Conservation (phyloP, 331 rosid genomes). For the Rosa hybrid region DNA sequence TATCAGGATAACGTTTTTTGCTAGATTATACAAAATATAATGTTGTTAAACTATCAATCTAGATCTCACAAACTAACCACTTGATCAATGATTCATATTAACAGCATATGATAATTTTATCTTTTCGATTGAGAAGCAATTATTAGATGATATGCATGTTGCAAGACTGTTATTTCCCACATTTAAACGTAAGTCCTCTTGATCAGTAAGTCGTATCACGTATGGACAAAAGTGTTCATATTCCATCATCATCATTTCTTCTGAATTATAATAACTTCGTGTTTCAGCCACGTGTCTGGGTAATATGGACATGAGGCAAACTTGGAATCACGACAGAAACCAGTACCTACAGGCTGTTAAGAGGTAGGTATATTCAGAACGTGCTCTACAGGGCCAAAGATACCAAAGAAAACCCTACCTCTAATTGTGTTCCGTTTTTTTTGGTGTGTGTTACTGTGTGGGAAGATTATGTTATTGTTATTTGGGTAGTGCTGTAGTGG, state of each 20-base stretch:
- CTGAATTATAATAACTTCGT: background rate
- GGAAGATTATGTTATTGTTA: background rate
- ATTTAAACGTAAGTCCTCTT: too few relatives aligned
- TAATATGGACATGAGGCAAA: background rate
- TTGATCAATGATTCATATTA: background rate
- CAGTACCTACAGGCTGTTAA: background rate
- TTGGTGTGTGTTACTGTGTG: background rate
- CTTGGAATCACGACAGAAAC: constrained; percentile 3
- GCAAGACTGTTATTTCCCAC: too few relatives aligned
- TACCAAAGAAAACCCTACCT: constrained; percentile 6
- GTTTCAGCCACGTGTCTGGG: background rate
- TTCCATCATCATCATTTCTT: background rate
- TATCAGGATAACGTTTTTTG: background rate
- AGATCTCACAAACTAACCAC: too few relatives aligned
- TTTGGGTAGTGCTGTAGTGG: background rate
- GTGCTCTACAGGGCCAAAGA: background rate
- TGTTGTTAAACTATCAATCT: too few relatives aligned
- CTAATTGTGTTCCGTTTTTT: background rate
- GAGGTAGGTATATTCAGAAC: constrained; percentile 17
- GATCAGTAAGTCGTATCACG: too few relatives aligned
- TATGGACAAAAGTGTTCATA: too few relatives aligned
- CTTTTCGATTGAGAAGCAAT: too few relatives aligned
- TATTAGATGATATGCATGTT: too few relatives aligned
- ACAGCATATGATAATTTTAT: too few relatives aligned
- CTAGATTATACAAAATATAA: background rate